Evolutionary conservation across 345 rosid species (phyloP).

Genomic region (Syzygium grande): DNA sequence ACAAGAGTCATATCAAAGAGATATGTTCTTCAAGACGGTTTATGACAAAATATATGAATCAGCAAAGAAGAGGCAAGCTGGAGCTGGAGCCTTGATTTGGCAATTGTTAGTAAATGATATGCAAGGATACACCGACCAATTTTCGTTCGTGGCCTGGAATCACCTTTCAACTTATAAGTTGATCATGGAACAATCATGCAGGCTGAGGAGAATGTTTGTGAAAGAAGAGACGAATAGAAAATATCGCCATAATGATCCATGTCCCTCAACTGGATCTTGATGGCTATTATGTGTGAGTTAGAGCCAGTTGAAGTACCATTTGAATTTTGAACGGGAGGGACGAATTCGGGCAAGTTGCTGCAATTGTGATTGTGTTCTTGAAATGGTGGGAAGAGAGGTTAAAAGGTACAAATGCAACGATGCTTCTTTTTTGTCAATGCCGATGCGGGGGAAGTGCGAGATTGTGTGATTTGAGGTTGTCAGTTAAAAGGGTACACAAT

Average conservation of each 20-base stretch:
- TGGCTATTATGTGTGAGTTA: not conserved
- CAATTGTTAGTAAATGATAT: conserved; percentile 25
- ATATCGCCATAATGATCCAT: not conserved
- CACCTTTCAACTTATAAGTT: conserved; percentile 24
- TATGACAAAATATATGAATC: conserved; percentile 25
- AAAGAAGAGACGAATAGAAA: not conserved
- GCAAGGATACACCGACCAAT: conserved; percentile 19
- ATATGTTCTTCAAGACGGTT: conserved; percentile 13
- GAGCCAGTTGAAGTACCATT: not conserved
- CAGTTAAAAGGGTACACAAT: not conserved
- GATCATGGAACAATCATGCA: conserved; percentile 26
- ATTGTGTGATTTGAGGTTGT: not conserved
- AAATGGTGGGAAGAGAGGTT: not conserved
- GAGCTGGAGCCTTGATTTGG: conserved; percentile 35
- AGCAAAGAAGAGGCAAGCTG: conserved; percentile 21
- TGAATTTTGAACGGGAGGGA: not conserved
- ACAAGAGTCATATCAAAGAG: conserved; percentile 4
- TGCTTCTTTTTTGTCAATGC: not conserved
- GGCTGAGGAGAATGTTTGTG: conserved; percentile 7
- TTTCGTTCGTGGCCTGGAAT: conserved; percentile 21
- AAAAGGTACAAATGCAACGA: not conserved
- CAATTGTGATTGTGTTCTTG: not conserved
- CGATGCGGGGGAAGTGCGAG: not conserved
- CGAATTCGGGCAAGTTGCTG: not conserved
- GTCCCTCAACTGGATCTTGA: conserved; percentile 1